phyloP scores from a whole-genome alignment of 164 flowering plant species.

The Hamamelis virginiana region DNA sequence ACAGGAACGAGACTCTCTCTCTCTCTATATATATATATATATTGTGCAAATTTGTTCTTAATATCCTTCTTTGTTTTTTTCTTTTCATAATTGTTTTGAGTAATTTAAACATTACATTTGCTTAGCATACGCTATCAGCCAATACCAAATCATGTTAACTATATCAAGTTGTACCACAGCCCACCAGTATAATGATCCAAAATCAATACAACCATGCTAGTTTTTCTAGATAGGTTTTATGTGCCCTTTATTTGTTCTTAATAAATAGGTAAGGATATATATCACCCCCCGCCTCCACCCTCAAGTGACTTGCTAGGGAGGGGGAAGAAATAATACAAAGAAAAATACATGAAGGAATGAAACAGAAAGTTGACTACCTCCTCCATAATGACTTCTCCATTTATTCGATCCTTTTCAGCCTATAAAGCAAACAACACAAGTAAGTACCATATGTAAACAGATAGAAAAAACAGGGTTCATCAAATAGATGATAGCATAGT shows the following conservation, averaged over 20 bases:
- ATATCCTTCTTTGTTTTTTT: too few species aligned
- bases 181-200: background rate
- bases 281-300: background rate
- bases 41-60: too few species aligned
- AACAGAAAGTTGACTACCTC: slow-evolving; percentile 20
- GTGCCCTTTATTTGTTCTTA: background rate
- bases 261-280: background rate
- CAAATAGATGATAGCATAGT: background rate
- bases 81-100: too few species aligned
- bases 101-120: background rate
- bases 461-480: too few species aligned
- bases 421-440: slow-evolving; percentile 11
- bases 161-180: background rate
- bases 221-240: background rate
- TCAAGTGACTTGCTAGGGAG: background rate
- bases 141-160: too few species aligned
- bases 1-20: too few species aligned
- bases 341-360: background rate
- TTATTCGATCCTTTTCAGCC: slow-evolving; percentile 15
- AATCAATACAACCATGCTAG: background rate
- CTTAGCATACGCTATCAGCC: background rate
- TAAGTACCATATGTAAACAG: background rate
- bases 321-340: background rate
- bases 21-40: too few species aligned
- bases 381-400: slow-evolving; percentile 17